Evolutionary conservation across 192 early-diverging fungal species (phyloP).

Genomic region (Paraglomus brasilianum): DNA sequence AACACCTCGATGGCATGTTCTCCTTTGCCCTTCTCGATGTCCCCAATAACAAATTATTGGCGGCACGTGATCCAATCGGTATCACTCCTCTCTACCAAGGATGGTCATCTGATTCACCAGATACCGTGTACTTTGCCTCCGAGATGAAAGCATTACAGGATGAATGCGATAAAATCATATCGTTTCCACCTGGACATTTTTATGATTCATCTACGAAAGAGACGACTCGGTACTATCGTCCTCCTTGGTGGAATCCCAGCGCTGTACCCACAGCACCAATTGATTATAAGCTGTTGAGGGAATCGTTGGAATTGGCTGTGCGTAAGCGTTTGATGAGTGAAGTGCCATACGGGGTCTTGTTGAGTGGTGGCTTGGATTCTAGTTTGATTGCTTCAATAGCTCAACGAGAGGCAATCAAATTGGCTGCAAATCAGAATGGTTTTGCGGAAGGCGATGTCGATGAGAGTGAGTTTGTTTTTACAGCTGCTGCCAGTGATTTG

Average conservation of each 20-base stretch:
- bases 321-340: slow-evolving; percentile 98
- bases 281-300: slow-evolving; percentile 74
- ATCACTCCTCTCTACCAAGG: slow-evolving; percentile 98
- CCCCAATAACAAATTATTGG: slow-evolving; percentile 76
- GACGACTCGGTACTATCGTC: slow-evolving; percentile 86
- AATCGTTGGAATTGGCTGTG: slow-evolving; percentile 81
- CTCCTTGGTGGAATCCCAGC: slow-evolving; percentile 81
- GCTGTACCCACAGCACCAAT: slow-evolving; percentile 51
- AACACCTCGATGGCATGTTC: slow-evolving; percentile 95
- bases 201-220: slow-evolving; percentile 78
- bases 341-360: slow-evolving; percentile 96
- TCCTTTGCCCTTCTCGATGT: slow-evolving; percentile 90
- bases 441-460: slow-evolving; percentile 65
- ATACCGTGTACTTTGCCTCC: slow-evolving; percentile 88
- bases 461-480: slow-evolving; percentile 37
- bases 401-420: slow-evolving; percentile 74
- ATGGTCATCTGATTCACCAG: slow-evolving; percentile 76
- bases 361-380: slow-evolving; percentile 94
- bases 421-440: slow-evolving; percentile 50
- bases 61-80: slow-evolving; percentile 96
- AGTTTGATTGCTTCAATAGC: slow-evolving; percentile 95
- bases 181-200: slow-evolving; percentile 96
- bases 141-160: slow-evolving; percentile 97
- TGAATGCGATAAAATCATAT: slow-evolving; percentile 95
- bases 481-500: slow-evolving; percentile 1